These are phyloP conservation scores for Beauveria varroae DNA, from an alignment of 2,329 filamentous ascomycete species.

Conservation along the genomic window DNA sequence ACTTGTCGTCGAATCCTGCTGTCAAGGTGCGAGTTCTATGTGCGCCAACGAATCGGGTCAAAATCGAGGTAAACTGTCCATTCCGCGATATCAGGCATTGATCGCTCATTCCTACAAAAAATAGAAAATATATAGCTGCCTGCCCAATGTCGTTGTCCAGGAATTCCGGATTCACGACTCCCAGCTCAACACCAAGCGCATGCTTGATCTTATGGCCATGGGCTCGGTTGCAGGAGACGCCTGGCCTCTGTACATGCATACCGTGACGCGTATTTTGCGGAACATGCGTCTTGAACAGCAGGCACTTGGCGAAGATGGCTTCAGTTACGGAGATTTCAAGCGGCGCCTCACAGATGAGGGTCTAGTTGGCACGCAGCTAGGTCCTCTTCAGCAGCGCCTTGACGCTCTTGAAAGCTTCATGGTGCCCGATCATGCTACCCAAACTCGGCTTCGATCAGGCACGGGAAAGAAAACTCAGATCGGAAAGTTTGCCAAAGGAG, in stretches of 20 bases:
- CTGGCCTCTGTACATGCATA: constrained; percentile 51
- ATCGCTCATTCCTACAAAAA: not conserved
- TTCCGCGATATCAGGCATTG: not conserved
- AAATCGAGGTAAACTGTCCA: constrained; percentile 25
- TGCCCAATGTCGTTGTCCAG: constrained; percentile 39
- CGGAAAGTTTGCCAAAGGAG: not conserved
- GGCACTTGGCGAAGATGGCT: constrained; percentile 18
- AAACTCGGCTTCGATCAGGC: not conserved
- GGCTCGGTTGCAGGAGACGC: constrained; percentile 24
- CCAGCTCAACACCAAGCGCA: constrained; percentile 48
- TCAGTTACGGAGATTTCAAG: constrained; percentile 46
- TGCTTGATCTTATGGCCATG: constrained; percentile 55
- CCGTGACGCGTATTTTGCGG: constrained; percentile 47
- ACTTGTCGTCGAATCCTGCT: constrained; percentile 35
- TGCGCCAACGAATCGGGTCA: constrained; percentile 42
- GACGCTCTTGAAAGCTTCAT: constrained; percentile 59
- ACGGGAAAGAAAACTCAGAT: not conserved
- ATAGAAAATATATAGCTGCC: constrained; percentile 32
- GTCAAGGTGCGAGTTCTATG: constrained; percentile 47
- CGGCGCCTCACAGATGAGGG: constrained; percentile 5
- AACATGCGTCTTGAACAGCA: constrained; percentile 45
- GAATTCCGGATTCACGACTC: constrained; percentile 42
- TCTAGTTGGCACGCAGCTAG: constrained; percentile 36
- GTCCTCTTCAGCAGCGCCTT: constrained; percentile 51
- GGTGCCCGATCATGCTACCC: constrained; percentile 13